phyloP scores from a whole-genome alignment of 2,329 filamentous ascomycete genomes.

The Diplodia corticola region DNA sequence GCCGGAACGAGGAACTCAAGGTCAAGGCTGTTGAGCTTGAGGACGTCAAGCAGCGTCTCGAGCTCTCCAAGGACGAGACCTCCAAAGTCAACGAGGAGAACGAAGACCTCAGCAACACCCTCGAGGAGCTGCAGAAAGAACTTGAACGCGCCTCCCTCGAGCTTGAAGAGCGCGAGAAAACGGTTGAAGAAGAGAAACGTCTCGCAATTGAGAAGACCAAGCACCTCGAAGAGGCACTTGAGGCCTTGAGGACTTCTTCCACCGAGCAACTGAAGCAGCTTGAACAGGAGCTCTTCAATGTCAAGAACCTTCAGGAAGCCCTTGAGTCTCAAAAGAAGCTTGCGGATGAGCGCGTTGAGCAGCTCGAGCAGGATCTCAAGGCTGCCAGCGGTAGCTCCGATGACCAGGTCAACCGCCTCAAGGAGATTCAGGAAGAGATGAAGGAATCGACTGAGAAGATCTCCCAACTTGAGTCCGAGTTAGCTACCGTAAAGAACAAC shows the following conservation, averaged over 20 bases:
- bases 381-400: constrained; percentile 8
- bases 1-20: constrained; percentile 19
- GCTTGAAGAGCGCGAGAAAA: constrained; percentile 17
- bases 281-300: constrained; percentile 14
- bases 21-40: constrained; percentile 23
- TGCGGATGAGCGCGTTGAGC: not conserved
- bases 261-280: not conserved
- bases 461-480: constrained; percentile 10
- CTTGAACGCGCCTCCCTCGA: constrained; percentile 15
- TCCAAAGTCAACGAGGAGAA: constrained; percentile 19
- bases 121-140: constrained; percentile 18
- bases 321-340: constrained; percentile 14
- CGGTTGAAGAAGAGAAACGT: constrained; percentile 20
- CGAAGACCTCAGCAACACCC: constrained; percentile 13
- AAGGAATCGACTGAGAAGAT: constrained; percentile 19
- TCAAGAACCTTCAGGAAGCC: constrained; percentile 7
- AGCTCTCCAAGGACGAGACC: constrained; percentile 17
- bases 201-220: constrained; percentile 13
- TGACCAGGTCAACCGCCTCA: not conserved
- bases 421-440: constrained; percentile 17
- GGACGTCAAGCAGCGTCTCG: constrained; percentile 20
- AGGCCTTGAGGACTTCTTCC: constrained; percentile 7
- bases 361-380: constrained; percentile 20
- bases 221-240: constrained; percentile 15
- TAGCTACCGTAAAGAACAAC: constrained; percentile 7